Base-by-base conservation (phyloP, 2,329 filamentous ascomycete genomes). In the Penicillium griseofulvum region DNA sequence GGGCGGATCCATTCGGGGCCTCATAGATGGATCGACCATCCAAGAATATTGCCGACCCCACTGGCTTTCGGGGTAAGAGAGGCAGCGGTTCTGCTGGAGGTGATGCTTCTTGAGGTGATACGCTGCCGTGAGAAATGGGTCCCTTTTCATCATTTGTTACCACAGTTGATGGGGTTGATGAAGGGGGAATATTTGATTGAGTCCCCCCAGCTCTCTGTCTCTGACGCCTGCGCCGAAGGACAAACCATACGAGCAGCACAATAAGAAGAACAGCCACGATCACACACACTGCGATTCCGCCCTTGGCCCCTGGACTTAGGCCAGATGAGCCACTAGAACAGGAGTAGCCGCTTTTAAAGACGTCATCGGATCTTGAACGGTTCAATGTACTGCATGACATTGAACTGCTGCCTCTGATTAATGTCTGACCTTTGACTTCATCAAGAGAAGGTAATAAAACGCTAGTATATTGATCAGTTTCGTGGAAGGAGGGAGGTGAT, bases 211-310 rank as follows among this genome's bases (percentile, higher is more conserved):
- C 17, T 16, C 43, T 55, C 11, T 26, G 43, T 47, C n/a, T 29
- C 34, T 54, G 49, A 28, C 59, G 60, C 3, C 63, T 59, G 3
- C 52, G 55, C 17, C 59, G 55, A 19, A 65, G 36, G 4, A 59
- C 19, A 12, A 59, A 51, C 66, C 66, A 69, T 3, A 63, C 14
- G 5, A 57, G 2, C 0, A 61, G 16, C 1, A 65, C 3, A 6
- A 69, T 28, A 9, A 68, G 34, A 5, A 68, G 17, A 5, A 64
- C 44, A 64, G 78, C 43, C 66, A 78, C 46, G 66, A 74, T 60
- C 68, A 82, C 66, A 67, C 76, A 52, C 65, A 65, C 58, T 8
- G 68, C 68, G 14, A 72, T 70, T 4, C 68, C 69, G 1, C 60
- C 67, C 61, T 71, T 71, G 14, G 65, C 61, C 33, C 65, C 67